Conservation (phyloP, 208 protist genomes). For the Trypanosoma theileri region DNA sequence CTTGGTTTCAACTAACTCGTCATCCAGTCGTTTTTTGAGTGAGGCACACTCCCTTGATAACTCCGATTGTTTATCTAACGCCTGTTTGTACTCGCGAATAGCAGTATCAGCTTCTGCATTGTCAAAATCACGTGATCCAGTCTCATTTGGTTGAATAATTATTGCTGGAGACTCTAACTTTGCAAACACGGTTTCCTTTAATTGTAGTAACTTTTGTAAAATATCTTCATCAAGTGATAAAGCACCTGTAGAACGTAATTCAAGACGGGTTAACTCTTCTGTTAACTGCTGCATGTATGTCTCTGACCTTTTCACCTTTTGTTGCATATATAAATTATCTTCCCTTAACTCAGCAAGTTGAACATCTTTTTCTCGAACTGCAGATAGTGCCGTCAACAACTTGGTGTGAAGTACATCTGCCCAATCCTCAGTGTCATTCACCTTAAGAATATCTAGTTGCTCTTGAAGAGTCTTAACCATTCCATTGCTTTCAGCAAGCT, state of each 20-base stretch:
- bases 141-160: slow-evolving; percentile 32
- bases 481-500: slow-evolving; percentile 60
- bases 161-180: slow-evolving; percentile 61
- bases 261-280: slow-evolving; percentile 67
- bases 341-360: slow-evolving; percentile 61
- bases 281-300: slow-evolving; percentile 56
- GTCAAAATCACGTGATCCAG: slow-evolving; percentile 4
- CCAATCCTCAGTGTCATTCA: slow-evolving; percentile 34
- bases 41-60: slow-evolving; percentile 48
- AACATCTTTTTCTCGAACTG: slow-evolving; percentile 55
- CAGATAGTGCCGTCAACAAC: slow-evolving; percentile 43
- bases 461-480: slow-evolving; percentile 57
- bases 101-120: slow-evolving; percentile 46
- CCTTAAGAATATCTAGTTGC: slow-evolving; percentile 47
- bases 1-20: slow-evolving; percentile 32
- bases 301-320: slow-evolving; percentile 62
- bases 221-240: slow-evolving; percentile 48
- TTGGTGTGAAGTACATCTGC: slow-evolving; percentile 47
- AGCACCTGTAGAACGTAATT: slow-evolving; percentile 44
- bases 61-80: slow-evolving; percentile 59
- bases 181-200: slow-evolving; percentile 82
- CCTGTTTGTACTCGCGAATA: slow-evolving; percentile 72
- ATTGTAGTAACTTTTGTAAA: slow-evolving; percentile 50
- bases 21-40: slow-evolving; percentile 49
- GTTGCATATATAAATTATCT: slow-evolving; percentile 52